Conservation (phyloP, 208 protist species). For the Phytomonas sp. region DNA sequence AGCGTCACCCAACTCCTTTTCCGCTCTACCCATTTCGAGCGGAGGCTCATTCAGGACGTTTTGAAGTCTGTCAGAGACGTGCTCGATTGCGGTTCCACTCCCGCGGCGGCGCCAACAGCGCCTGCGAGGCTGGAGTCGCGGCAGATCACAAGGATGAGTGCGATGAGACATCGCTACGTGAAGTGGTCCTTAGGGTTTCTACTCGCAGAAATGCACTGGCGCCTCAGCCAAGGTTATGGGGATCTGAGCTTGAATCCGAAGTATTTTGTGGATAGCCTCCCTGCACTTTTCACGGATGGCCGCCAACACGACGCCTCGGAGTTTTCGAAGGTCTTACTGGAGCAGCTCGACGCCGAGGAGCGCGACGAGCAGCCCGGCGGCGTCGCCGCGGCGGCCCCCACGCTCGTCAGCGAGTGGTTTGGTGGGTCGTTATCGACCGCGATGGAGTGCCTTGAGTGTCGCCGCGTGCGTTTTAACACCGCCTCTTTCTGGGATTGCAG, state of each 20-base stretch:
- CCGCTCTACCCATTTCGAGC: slow-evolving; percentile 25
- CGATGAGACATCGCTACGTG: not conserved
- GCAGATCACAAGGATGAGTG: not conserved
- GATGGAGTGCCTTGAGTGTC: slow-evolving; percentile 36
- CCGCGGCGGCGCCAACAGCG: not conserved
- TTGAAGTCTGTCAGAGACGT: too few relatives aligned
- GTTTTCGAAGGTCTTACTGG: slow-evolving; percentile 52
- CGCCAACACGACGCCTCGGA: slow-evolving; percentile 73
- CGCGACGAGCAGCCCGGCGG: not conserved
- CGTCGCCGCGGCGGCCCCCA: not conserved
- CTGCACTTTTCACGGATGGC: slow-evolving; percentile 39
- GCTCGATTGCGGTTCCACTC: not conserved
- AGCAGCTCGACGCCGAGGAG: slow-evolving; percentile 34
- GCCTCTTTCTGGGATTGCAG: slow-evolving; percentile 47
- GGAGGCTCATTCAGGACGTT: slow-evolving; percentile 15
- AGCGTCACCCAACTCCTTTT: slow-evolving; percentile 57
- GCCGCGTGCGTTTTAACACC: slow-evolving; percentile 16
- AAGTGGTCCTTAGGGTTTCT: slow-evolving; percentile 19
- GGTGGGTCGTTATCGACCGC: slow-evolving; percentile 29
- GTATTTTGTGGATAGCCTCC: slow-evolving; percentile 25
- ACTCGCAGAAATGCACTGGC: slow-evolving; percentile 47
- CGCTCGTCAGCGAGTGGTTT: slow-evolving; percentile 42
- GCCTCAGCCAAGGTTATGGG: slow-evolving; percentile 15
- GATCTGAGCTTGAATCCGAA: slow-evolving; percentile 18
- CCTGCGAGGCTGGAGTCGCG: not conserved